Evolutionary conservation across 2,329 filamentous ascomycete genomes (phyloP).

Genomic region (Pseudogymnoascus sp.): DNA sequence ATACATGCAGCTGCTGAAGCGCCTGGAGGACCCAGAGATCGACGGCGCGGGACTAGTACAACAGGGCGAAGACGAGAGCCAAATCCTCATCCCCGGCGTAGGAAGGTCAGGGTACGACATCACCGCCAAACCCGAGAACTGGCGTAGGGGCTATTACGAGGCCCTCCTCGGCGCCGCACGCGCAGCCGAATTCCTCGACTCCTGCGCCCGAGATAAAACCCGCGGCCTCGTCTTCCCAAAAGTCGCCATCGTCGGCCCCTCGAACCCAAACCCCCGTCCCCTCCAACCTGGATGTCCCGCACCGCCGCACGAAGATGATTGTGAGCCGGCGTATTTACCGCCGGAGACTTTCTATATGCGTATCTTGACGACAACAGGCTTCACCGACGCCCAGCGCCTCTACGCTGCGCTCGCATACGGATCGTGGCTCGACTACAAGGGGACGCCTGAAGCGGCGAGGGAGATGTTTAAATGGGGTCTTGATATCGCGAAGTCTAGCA

Average conservation of each 20-base stretch:
- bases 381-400: slow-evolving; percentile 68
- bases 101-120: slow-evolving; percentile 58
- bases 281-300: slow-evolving; percentile 54
- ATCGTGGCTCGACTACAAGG: slow-evolving; percentile 75
- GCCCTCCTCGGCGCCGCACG: slow-evolving; percentile 68
- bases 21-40: slow-evolving; percentile 58
- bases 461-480: slow-evolving; percentile 70
- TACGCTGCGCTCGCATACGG: slow-evolving; percentile 77
- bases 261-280: slow-evolving; percentile 71
- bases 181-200: slow-evolving; percentile 72
- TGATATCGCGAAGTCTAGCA: slow-evolving; percentile 57
- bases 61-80: slow-evolving; percentile 45
- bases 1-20: slow-evolving; percentile 49
- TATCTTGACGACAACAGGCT: slow-evolving; percentile 70
- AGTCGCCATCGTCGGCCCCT: slow-evolving; percentile 69
- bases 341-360: slow-evolving; percentile 75
- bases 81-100: slow-evolving; percentile 43
- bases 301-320: slow-evolving; percentile 67
- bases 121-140: slow-evolving; percentile 43
- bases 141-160: slow-evolving; percentile 80
- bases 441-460: slow-evolving; percentile 52
- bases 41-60: slow-evolving; percentile 57
- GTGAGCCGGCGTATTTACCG: slow-evolving; percentile 55
- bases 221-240: slow-evolving; percentile 59
- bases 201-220: slow-evolving; percentile 62